Conservation (phyloP, 2,329 filamentous ascomycete species). For the Aureobasidium zeae region DNA sequence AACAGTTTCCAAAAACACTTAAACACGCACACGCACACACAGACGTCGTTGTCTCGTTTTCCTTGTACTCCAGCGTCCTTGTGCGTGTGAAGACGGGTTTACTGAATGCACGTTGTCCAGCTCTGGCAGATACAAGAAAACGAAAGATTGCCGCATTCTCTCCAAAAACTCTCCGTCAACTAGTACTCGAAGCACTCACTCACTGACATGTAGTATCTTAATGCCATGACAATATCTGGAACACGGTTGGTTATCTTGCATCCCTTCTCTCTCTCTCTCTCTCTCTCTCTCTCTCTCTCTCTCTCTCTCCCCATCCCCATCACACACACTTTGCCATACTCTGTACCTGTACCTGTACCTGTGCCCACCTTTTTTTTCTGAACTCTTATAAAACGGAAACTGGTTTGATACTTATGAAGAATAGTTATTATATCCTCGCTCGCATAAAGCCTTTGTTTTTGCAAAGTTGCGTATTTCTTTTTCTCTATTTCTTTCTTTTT, state of each 20-base stretch:
- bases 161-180: constrained; percentile 4
- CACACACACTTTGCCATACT: constrained; percentile 8
- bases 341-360: constrained; percentile 1
- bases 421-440: too few relatives aligned
- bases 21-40: too few relatives aligned
- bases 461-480: too few relatives aligned
- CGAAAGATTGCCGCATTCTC: constrained; percentile 10
- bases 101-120: constrained; percentile 16
- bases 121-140: constrained; percentile 10
- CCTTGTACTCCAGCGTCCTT: neutral
- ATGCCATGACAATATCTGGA: too few relatives aligned
- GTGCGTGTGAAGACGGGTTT: constrained; percentile 14
- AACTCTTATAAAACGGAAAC: too few relatives aligned
- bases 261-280: neutral
- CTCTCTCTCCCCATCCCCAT: neutral
- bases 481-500: neutral
- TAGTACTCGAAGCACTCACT: too few relatives aligned
- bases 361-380: constrained; percentile 11
- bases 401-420: too few relatives aligned
- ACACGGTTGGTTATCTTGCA: too few relatives aligned
- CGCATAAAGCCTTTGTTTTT: too few relatives aligned
- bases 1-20: constrained; percentile 15
- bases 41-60: neutral
- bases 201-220: too few relatives aligned
- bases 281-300: neutral